Evolutionary conservation across 768 basidiomycete genomes (phyloP), one percentile per base, ranked within the genome.

Genomic region (Pleurotus pulmonarius): DNA sequence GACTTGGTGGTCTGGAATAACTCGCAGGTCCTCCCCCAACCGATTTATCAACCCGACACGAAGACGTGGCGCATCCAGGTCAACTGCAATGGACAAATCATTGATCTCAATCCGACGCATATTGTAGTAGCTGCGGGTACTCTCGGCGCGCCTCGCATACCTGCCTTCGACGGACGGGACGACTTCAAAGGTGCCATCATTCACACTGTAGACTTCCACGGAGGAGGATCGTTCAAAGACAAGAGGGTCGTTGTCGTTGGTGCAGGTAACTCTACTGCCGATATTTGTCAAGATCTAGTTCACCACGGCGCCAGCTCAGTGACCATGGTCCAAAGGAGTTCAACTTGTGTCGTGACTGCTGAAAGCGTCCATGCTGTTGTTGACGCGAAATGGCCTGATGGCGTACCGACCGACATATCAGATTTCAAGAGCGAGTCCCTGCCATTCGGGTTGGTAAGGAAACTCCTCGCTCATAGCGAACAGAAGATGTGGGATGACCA

Each of bases 1-100:
- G 79, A 80, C 49, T 64, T 80, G 9, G 63, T 71, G 7, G 68
- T 79, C 3, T 81, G 79, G 78, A 76, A 70, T 11, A 64, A 65
- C 29, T 68, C 75, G 4, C 60, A 60, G 9, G 61, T 71, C 5
- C 55, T 70, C 1, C 69, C 74, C 0, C 58, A 56, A 6, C 72
- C 77, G 3, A 60, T 22, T 15, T 79, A 75, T 59, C 67, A 78
- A 60, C 20, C 55, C n/a, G 26, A 29, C 2, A 56, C 60, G 1
- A 67, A 66, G 45, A 62, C 61, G 40, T 78, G 76, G 76, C 68
- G 65, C 1, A 65, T 75, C 2, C 60, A 59, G n/a, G 57, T 79
- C 26, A 56, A 65, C 22, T 65, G 63, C 43, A 59, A 64, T 25
- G 76, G 74, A 1, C 58, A 38, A 13, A 37, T 48, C 4, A 56